Evolutionary conservation across 2,329 filamentous ascomycete species (phyloP), one percentile per base, ranked within the genome.

Genomic region (Botryotinia calthae): DNA sequence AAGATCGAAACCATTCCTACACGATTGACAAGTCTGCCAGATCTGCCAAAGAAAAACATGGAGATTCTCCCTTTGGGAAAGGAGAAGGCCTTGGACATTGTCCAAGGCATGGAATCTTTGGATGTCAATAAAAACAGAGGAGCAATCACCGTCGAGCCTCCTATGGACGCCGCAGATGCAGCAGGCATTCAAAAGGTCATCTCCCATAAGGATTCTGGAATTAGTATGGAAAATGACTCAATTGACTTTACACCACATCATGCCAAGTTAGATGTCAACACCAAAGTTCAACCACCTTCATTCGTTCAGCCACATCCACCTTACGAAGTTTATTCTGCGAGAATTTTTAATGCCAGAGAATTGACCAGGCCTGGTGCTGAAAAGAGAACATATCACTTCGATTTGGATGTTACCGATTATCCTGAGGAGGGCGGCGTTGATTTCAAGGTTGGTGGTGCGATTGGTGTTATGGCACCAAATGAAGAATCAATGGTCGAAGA

Each of bases 381-480:
- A 85, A 99, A 99, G 88, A 89, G 95, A 74, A 99, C 96, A 0
- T 97, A 95, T 82, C 96, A 99, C 83, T 98, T 98, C 79, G 96
- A 98, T 79, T 89, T 99, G 62, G 96, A 99, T 79, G 92, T 99
- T 67, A 98, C 95, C 66, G 92, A 97, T 81, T 99, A 99, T 79
- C 94, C 96, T 0, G 88, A 89, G 31, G 94, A 97, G 83, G 92
- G 93, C 71, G 87, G 88, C 67, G 90, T 95, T 8, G 96, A 98
- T 80, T 99, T 98, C 86, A 95, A 95, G 81, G 96, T 99, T 28
- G 96, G 96, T 73, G 96, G 96, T 71, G 96, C 96, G 70, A 95
- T 99, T 82, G 96, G 96, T 56, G 89, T 99, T 73, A 94, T 93
- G 81, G 95, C 95, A 0, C 94, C 94, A 72, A 99, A 98, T 79